These are phyloP conservation scores for Tuber borchii DNA, from an alignment of 495 filamentous ascomycete species.

Conservation along the genomic window DNA sequence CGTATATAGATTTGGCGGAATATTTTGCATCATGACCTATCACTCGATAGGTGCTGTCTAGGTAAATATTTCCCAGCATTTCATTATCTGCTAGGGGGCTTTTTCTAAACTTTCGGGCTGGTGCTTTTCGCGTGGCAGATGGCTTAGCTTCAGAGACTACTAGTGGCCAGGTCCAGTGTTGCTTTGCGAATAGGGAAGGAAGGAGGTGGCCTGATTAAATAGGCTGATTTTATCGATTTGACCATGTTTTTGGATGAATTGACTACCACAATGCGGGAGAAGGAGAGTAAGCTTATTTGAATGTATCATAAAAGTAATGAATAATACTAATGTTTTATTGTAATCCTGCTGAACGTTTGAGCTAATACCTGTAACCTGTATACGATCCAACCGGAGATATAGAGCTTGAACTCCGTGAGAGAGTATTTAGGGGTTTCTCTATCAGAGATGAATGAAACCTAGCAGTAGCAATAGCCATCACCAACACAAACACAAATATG, in stretches of 20 bases:
- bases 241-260: background rate
- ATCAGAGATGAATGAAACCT: background rate
- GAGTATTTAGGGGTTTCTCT: background rate
- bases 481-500: too few species aligned
- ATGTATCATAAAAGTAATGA: background rate
- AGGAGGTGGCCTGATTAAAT: background rate
- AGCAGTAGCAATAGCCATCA: background rate
- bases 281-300: background rate
- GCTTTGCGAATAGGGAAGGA: background rate
- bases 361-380: background rate
- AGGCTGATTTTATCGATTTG: background rate
- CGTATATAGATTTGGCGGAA: background rate
- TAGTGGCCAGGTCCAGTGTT: background rate
- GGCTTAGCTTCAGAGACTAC: too few species aligned
- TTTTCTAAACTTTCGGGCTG: too few species aligned
- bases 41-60: background rate
- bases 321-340: background rate
- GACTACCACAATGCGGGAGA: background rate
- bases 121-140: background rate
- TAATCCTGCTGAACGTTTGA: background rate
- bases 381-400: background rate
- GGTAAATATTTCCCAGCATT: too few species aligned
- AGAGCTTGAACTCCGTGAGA: background rate
- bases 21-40: background rate
- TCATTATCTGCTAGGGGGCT: too few species aligned